Base-by-base conservation (phyloP, 2,329 filamentous ascomycete genomes). In the Paecilomyces variotii region DNA sequence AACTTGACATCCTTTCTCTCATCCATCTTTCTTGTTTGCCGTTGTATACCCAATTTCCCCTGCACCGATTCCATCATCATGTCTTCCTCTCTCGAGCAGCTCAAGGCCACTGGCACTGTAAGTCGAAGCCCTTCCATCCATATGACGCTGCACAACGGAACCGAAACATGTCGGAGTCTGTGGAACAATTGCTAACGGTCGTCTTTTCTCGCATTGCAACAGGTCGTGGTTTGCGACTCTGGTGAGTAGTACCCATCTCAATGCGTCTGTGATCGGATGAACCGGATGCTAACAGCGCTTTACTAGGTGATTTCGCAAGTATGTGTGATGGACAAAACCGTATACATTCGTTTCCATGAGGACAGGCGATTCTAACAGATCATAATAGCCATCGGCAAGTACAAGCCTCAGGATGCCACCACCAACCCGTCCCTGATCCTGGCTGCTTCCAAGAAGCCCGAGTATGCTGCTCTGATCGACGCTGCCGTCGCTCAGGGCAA, bases 391-490 rank as follows among this genome's bases (percentile, higher is more conserved):
- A 99, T 99, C 78, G 92, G 84, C 83, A 97, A 97, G 84, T 99
- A 99, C 87, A 96, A 96, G 87, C 94, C 94, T 66, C 92, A 99
- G 84, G 94, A 99, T 90, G 94, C 94, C 74, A 99, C 94, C 78
- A 99, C 94, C 82, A 99, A 99, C 87, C 94, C 94, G 61, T 97
- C 94, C 64, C 85, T 99, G 76, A 97, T 99, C 79, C 89, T 99
- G 75, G 93, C 92, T 68, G 94, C 94, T 65, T 92, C 94, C 75
- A 97, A 99, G 86, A 97, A 97, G 87, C 74, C 90, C 76, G 92
- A 97, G 79, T 97, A 97, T 78, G 91, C 90, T 72, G 87, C 88
- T 78, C 82, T 97, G 74, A 95, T 97, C 70, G 92, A 97, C 73
- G 80, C 82, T 59, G 91, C 93, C 69, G 83, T 97, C 68, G 83